Evolutionary conservation across 169 alveolate genomes (phyloP).

Genomic region (Plasmodium malariae): DNA sequence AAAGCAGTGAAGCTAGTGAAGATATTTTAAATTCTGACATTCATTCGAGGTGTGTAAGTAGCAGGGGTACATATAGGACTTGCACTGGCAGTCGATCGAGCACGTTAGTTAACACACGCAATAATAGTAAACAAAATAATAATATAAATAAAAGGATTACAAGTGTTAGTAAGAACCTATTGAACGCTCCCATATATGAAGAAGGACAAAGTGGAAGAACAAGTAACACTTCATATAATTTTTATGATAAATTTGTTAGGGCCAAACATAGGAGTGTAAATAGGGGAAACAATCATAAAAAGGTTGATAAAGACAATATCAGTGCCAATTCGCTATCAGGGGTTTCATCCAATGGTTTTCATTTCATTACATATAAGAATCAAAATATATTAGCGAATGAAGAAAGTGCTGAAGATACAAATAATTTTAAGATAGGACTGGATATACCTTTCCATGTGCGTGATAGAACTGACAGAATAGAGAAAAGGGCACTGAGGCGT

Average conservation of each 20-base stretch:
- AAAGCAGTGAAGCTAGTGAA: not conserved
- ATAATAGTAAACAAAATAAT: too few species aligned
- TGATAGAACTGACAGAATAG: not conserved
- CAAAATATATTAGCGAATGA: not conserved
- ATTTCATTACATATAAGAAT: not conserved
- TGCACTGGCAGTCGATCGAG: not conserved
- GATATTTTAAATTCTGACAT: not conserved
- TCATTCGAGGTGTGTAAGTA: not conserved
- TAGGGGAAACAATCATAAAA: not conserved
- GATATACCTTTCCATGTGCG: not conserved
- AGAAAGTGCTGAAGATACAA: not conserved
- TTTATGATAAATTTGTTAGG: not conserved
- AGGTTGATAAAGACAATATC: too few species aligned
- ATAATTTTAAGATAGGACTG: not conserved
- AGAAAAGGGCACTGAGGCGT: not conserved
- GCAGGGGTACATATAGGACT: not conserved
- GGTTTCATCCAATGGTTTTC: not conserved
- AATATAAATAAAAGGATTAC: too few species aligned
- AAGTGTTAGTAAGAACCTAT: too few species aligned
- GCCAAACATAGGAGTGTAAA: not conserved
- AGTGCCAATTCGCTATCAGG: not conserved
- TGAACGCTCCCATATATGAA: not conserved
- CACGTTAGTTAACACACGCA: not conserved
- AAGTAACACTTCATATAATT: not conserved
- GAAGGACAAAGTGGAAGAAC: not conserved